Evolutionary conservation across 306 rosid genomes (phyloP).

Genomic region (Crotalaria pallida): DNA sequence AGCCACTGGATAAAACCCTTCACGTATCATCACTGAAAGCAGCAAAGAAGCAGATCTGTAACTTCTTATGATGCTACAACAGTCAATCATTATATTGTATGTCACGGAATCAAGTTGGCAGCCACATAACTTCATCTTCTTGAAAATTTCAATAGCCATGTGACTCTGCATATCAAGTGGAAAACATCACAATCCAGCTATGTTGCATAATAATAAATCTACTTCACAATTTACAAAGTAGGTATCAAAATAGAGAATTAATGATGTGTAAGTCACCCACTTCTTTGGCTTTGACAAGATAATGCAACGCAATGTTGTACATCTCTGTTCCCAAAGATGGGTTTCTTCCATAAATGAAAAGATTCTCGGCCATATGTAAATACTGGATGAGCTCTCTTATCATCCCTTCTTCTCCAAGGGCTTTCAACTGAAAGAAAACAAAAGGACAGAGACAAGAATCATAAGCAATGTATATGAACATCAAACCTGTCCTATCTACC

Average conservation of each 20-base stretch:
- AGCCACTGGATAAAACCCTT: constrained; percentile 52
- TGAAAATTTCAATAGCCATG: constrained; percentile 58
- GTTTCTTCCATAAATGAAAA: constrained; percentile 40
- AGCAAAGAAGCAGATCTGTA: constrained; percentile 63
- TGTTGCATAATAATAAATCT: constrained; percentile 3
- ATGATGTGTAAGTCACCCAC: constrained; percentile 40
- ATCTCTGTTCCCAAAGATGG: constrained; percentile 44
- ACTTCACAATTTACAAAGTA: constrained; percentile 20
- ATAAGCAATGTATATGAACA: not conserved
- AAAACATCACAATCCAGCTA: constrained; percentile 28
- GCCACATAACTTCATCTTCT: constrained; percentile 60
- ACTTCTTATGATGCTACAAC: constrained; percentile 50
- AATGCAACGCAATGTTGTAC: constrained; percentile 56
- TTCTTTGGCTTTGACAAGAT: constrained; percentile 59
- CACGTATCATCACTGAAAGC: constrained; percentile 66
- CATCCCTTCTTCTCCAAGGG: constrained; percentile 87
- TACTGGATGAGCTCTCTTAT: constrained; percentile 53
- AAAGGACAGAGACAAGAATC: constrained; percentile 10
- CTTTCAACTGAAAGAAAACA: constrained; percentile 49
- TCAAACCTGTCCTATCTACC: constrained; percentile 4
- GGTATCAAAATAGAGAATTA: constrained; percentile 25
- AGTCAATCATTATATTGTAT: constrained; percentile 69
- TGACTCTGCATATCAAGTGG: constrained; percentile 49
- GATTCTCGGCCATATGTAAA: constrained; percentile 65
- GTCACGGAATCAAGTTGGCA: constrained; percentile 46